Evolutionary conservation across 768 basidiomycete genomes (phyloP).

Genomic region (Vishniacozyma victoriae): DNA sequence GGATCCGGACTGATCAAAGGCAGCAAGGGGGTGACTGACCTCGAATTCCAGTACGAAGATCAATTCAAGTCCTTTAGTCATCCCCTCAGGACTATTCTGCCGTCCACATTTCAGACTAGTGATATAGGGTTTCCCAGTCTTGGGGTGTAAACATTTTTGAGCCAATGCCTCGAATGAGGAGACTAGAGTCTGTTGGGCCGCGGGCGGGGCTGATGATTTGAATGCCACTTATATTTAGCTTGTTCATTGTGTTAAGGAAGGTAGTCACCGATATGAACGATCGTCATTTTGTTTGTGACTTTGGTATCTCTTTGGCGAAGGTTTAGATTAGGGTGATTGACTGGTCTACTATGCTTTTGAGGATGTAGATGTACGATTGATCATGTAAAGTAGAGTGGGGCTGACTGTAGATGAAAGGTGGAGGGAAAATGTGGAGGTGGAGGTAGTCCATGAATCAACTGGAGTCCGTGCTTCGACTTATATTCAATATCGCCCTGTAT

Average conservation of each 20-base stretch:
- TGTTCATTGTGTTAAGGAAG: not conserved
- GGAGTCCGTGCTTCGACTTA: no score
- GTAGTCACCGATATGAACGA: not conserved
- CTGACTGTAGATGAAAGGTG: no score
- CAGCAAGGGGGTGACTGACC: constrained; percentile 19
- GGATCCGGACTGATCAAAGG: not conserved
- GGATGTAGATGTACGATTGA: no score
- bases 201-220: constrained; percentile 4
- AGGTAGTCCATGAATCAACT: no score
- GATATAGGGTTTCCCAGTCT: constrained; percentile 21
- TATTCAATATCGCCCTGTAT: no score
- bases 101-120: constrained; percentile 31
- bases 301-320: no score
- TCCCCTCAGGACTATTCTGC: constrained; percentile 32
- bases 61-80: constrained; percentile 30
- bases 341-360: no score
- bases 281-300: not conserved
- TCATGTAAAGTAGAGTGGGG: no score
- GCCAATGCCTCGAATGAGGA: constrained; percentile 31
- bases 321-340: not conserved
- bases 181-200: constrained; percentile 16
- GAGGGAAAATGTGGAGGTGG: no score
- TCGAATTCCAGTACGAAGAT: constrained; percentile 37
- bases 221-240: constrained; percentile 7
- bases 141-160: constrained; percentile 15